phyloP scores from a whole-genome alignment of 2,329 filamentous ascomycete species.

The Cladorrhinum sp. region DNA sequence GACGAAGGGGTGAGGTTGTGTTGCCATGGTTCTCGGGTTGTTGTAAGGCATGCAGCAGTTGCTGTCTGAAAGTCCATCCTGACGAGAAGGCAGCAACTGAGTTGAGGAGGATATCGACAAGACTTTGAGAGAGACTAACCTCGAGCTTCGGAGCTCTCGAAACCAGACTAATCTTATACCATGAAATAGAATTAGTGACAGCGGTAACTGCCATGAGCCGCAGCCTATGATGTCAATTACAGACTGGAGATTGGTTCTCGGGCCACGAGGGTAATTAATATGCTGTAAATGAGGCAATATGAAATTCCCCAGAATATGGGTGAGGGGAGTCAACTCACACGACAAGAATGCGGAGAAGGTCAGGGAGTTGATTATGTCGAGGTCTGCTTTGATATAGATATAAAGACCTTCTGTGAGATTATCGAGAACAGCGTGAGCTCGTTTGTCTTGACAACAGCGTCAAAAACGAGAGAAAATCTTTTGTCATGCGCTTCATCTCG shows the following conservation, averaged over 20 bases:
- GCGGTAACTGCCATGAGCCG: no score
- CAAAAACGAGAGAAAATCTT: not conserved
- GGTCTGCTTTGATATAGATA: not conserved
- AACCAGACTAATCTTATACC: not conserved
- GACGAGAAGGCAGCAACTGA: not conserved
- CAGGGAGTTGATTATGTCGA: not conserved
- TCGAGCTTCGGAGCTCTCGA: not conserved
- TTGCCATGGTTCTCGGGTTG: not conserved
- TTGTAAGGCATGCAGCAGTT: no score
- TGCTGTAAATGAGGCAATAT: slow-evolving; percentile 11
- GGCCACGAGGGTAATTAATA: slow-evolving; percentile 9
- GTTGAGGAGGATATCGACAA: no score
- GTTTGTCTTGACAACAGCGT: not conserved
- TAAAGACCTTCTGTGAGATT: not conserved
- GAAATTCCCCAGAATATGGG: not conserved
- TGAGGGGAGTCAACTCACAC: no score
- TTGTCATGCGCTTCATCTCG: slow-evolving; percentile 11
- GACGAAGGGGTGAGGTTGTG: not conserved
- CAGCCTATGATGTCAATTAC: not conserved
- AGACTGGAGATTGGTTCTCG: not conserved
- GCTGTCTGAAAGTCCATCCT: not conserved
- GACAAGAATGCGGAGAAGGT: slow-evolving; percentile 1
- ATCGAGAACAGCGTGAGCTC: not conserved
- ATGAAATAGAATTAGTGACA: not conserved
- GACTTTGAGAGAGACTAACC: not conserved